Base-by-base conservation (phyloP, 116 monocot species). In the Iris pallida region DNA sequence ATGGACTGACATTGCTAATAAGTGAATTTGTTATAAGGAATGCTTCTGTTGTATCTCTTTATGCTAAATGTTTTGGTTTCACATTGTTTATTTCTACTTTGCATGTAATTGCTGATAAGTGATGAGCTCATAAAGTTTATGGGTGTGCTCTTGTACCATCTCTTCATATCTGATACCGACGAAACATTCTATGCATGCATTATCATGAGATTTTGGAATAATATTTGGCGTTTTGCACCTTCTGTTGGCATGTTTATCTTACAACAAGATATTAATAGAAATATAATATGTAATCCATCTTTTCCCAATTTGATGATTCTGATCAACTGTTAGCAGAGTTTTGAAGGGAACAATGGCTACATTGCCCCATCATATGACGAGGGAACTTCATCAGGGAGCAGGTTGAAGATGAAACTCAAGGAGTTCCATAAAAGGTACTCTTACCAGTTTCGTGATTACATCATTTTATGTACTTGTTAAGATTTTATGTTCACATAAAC, bases 321-420 rank as follows among this genome's bases (percentile, higher is more conserved):
- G 5, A 55, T 55, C 13, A 8, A 47, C 15, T 51, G 2, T 66
- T 61, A 20, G 42, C 70, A 90, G 90, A 88, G 49, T 44, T 88
- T 80, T 57, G 88, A 91, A 30, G 85, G 68, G 9, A 73, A 83
- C 52, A 83, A 82, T 71, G 84, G 84, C 41, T 89, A 91, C 71
- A 62, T 86, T 20, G 61, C 81, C 55, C 88, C 88, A 16, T 64
- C 76, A 68, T 88, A 72, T 70, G 82, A 86, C 5, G 95, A 91
- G 59, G 95, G 84, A 30, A 68, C 73, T 67, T 95, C 91, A 45
- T 86, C 91, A 53, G 75, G 91, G 46, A 88, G 78, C 74, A 80
- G 67, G 57, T 68, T 95, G 12, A 95, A 82, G 74, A 84, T 86
- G 81, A 95, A 71, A 72, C 86, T 95, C 14, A 86, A 82, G 67